These are phyloP conservation scores for Porcisia deanei DNA, from an alignment of 208 protist species.

Conservation along the genomic window DNA sequence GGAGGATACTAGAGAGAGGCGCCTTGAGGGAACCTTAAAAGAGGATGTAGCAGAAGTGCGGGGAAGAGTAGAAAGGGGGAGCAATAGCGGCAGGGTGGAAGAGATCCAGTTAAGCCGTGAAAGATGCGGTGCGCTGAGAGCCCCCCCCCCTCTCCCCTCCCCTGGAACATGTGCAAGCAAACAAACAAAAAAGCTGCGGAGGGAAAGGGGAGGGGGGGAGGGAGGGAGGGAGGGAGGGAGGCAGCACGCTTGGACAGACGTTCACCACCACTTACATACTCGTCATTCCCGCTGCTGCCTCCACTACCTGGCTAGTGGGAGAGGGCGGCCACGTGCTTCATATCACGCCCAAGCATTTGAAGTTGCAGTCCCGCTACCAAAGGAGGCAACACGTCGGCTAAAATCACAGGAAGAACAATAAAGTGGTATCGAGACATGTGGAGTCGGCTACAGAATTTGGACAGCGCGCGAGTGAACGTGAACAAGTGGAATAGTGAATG, in stretches of 20 bases:
- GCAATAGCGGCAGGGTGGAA: too few species aligned
- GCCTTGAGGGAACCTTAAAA: background rate
- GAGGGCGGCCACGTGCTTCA: background rate
- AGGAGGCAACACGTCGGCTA: background rate
- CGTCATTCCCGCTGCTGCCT: background rate
- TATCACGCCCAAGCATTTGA: background rate
- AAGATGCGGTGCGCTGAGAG: background rate
- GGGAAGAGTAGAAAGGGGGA: constrained; percentile 3
- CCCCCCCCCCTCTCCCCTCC: too few species aligned
- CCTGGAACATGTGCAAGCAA: too few species aligned
- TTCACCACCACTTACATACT: background rate
- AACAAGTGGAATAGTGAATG: background rate
- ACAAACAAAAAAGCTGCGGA: too few species aligned
- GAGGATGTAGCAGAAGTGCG: background rate
- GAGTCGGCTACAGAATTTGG: background rate
- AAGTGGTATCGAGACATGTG: background rate
- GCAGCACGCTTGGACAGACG: background rate
- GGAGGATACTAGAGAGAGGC: background rate
- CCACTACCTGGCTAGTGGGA: background rate
- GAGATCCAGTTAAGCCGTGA: background rate
- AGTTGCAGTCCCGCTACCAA: background rate
- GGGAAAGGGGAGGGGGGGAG: background rate
- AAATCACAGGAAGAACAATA: background rate
- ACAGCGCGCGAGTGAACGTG: background rate
- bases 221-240: background rate